Base-by-base conservation (phyloP, 805 yeast genomes). In the Metschnikowia colocasiae region DNA sequence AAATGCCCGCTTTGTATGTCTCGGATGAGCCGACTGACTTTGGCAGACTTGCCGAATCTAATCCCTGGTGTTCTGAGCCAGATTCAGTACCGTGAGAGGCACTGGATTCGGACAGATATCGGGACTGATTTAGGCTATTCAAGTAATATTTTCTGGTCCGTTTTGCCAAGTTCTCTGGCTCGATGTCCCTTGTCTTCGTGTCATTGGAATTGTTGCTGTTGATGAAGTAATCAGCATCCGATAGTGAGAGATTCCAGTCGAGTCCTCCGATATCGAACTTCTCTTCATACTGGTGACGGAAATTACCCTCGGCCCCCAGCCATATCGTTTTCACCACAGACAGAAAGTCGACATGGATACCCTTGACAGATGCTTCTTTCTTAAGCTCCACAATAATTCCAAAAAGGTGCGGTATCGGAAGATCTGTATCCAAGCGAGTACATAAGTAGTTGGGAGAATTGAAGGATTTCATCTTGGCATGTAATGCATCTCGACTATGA, bases 1-100 rank as follows among this genome's bases (percentile, higher is more conserved):
- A 86, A 54, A 82, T 78, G 19, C 95, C 95, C 1, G 91, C 80
- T 52, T 76, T 76, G 52, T 66, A 69, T 13, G 38, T 15, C 4
- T 48, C 49, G 10, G 26, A 5, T 10, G 22, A 31, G 35, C 26
- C 8, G 7, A 18, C 13, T 9, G 40, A 15, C 19, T 25, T 34
- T 12, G 19, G 27, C 10, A 15, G 19, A 29, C 15, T 12, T 4
- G 31, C 6, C 8, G 26, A 19, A 2, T 51, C 52, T 31, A 43
- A 15, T 7, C 32, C 19, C 2, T 22, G 13, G 31, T 19, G n/a
- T 23, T 48, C 50, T 3, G 46, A 15, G 37, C 32, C 38, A 20
- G 45, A 30, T 8, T 40, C 32, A 13, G 34, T 47, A 3, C 40
- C 47, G 9, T 25, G 10, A 8, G 43, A 37, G n/a, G 48, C 49